A percentile compares a stretch with the other conserved stretches of the same genome.
Conservation (phyloP, 345 rosid species). For the Salix arbutifolia region DNA sequence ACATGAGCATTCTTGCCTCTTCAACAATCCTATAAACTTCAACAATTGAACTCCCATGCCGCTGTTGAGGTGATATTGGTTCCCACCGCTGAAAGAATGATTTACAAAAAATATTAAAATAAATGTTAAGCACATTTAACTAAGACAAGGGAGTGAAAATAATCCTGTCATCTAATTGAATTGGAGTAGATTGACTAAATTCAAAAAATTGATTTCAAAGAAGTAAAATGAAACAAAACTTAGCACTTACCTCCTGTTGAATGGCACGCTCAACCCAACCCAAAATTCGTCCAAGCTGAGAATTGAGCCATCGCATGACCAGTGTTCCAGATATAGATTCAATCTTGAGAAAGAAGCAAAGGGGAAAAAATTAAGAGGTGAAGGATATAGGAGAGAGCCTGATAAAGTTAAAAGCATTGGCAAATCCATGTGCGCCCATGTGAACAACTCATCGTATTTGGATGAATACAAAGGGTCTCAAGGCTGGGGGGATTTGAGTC, state of each 20-base stretch:
- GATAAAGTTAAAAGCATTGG: background rate
- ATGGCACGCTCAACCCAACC: slow-evolving; percentile 93
- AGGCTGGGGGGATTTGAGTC: no score
- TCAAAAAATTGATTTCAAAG: background rate
- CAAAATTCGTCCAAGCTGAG: slow-evolving; percentile 83
- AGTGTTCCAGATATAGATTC: slow-evolving; percentile 89
- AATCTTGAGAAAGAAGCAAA: slow-evolving; percentile 39
- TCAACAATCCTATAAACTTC: slow-evolving; percentile 96
- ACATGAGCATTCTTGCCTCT: slow-evolving; percentile 52
- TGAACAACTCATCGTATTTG: background rate
- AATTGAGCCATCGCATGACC: slow-evolving; percentile 91
- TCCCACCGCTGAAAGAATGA: slow-evolving; percentile 69
- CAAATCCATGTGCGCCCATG: background rate
- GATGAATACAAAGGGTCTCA: no score
- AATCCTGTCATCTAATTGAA: background rate
- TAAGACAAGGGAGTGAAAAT: background rate
- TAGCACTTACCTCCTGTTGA: slow-evolving; percentile 72
- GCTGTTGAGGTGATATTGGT: slow-evolving; percentile 89
- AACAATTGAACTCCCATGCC: slow-evolving; percentile 90
- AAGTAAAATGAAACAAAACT: background rate
- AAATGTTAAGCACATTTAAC: background rate
- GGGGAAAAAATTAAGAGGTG: background rate
- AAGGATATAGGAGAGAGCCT: background rate
- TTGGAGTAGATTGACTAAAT: background rate
- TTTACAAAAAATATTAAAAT: background rate